A percentile compares a stretch with the other conserved stretches of the same genome.
Conservation (phyloP, 495 filamentous ascomycete genomes). For the Penicillium goetzii region DNA sequence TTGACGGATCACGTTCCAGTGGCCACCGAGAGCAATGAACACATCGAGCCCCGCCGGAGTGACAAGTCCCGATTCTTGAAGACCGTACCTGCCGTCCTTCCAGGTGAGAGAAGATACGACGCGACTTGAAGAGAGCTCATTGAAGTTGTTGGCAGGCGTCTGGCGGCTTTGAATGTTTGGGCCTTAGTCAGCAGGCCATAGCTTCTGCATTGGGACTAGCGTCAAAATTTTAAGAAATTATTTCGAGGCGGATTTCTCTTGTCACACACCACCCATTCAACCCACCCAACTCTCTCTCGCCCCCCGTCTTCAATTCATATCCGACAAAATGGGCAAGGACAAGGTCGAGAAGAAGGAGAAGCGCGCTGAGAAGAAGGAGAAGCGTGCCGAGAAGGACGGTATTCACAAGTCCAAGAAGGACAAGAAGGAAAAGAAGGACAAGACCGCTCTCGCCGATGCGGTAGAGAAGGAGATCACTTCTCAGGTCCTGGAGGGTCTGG, state of each 20-base stretch:
- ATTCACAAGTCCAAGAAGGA: conserved; percentile 68
- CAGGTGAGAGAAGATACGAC: conserved; percentile 1
- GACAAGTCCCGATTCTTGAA: not conserved
- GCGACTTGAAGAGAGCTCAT: conserved; percentile 6
- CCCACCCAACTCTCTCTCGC: conserved; percentile 24
- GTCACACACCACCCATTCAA: conserved; percentile 33
- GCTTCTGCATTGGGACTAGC: conserved; percentile 40
- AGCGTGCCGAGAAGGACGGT: conserved; percentile 74
- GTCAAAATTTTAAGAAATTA: conserved; percentile 51
- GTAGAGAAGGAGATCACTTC: conserved; percentile 65
- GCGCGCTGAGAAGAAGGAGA: conserved; percentile 80
- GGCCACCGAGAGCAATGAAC: not conserved
- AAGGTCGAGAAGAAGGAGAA: conserved; percentile 68
- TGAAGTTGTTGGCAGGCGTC: not conserved
- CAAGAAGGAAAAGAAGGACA: conserved; percentile 74
- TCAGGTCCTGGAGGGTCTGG: conserved; percentile 54
- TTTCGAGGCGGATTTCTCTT: conserved; percentile 42
- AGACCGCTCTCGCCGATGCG: conserved; percentile 61
- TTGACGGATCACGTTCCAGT: not conserved
- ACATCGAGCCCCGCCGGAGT: not conserved
- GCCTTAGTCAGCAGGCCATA: conserved; percentile 41
- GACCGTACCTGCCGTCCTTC: not conserved
- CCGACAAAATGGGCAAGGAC: conserved; percentile 57
- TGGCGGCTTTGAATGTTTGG: conserved; percentile 25
- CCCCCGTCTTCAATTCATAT: conserved; percentile 23